Evolutionary conservation across 2,329 filamentous ascomycete genomes (phyloP), one percentile per base, ranked within the genome.

Genomic region (Coleophoma cylindrospora): DNA sequence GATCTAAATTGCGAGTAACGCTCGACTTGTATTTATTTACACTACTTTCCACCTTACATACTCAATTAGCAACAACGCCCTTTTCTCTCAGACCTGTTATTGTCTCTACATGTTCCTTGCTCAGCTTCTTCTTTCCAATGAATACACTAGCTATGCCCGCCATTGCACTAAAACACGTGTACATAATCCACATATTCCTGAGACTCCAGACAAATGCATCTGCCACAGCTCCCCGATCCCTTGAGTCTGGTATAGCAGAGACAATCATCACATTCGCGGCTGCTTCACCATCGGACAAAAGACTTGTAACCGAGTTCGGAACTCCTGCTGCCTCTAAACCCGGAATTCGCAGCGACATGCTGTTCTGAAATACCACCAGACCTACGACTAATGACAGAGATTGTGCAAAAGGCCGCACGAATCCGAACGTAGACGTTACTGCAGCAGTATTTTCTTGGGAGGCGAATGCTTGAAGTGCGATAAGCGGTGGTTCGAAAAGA

Each of bases 401-500:
- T 0, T 83, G 87, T 10, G 82, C 83, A 3, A 91, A 70, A 57
- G 86, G 86, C 85, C 83, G 2, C 80, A 81, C 1, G 12, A 40
- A 40, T 11, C 12, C n/a, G 4, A 40, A 40, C 10, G 38, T n/a
- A 17, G 81, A 76, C 0, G 83, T 87, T 0, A 79, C 82, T 3
- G 81, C 76, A 21, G 80, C 84, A 43, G 84, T 83, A 55, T 87
- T 83, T 27, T 74, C 73, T 45, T 74, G 75, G 34, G 77, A 72
- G 34, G 85, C 73, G 40, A 78, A 76, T 32, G 79, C 79, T 64
- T 87, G 84, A 10, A 87, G 69, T 0, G 83, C 83, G 49, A 87
- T 83, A n/a, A 87, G 72, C 3, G 84, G 82, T 1, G 77, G 72
- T 61, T 87, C 82, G 66, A 87, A 85, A 59, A 84, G 81, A 12